phyloP scores from a whole-genome alignment of 257 asterid genomes.

The Nicotiana paniculata region DNA sequence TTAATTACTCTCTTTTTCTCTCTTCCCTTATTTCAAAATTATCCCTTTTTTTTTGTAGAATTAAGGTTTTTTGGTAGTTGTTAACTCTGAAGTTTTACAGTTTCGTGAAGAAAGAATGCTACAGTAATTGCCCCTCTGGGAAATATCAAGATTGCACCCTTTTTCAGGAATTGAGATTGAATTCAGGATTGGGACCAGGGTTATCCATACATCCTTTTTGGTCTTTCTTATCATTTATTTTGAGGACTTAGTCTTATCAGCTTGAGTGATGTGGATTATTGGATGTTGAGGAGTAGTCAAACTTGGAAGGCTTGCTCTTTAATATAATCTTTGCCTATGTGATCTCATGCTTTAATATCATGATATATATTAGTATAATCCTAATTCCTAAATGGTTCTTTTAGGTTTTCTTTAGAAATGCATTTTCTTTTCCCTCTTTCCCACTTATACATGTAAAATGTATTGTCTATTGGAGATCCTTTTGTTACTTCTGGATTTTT shows the following conservation, averaged over 20 bases:
- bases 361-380: neutral
- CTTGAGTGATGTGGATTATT: neutral
- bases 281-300: neutral
- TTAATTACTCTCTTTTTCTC: constrained; percentile 1
- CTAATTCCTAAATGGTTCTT: neutral
- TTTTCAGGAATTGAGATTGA: neutral
- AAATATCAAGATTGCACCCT: neutral
- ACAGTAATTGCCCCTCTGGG: neutral
- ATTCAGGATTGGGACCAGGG: neutral
- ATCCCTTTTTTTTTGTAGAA: neutral
- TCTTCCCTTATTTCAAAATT: neutral
- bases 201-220: neutral
- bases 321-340: neutral
- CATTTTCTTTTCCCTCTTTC: neutral
- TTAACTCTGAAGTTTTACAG: neutral
- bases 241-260: neutral
- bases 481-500: neutral
- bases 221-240: neutral
- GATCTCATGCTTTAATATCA: neutral
- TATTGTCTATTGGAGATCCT: neutral
- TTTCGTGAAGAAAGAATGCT: neutral
- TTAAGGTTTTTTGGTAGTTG: neutral
- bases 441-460: neutral
- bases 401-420: neutral
- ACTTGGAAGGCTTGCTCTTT: neutral